Evolutionary conservation across 208 protist species (phyloP).

Genomic region (Phytomonas sp.): DNA sequence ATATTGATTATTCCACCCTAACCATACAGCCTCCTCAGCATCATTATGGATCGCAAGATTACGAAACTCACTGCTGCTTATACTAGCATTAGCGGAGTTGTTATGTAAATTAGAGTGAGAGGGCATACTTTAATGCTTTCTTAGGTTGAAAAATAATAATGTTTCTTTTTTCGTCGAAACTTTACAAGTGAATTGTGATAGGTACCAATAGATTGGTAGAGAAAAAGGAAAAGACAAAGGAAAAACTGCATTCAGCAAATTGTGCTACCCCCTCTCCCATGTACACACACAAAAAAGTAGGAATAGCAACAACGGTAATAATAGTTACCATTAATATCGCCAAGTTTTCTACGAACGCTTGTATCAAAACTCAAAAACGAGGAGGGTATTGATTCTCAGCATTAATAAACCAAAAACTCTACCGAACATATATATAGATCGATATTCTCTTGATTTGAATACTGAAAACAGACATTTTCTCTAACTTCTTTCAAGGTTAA

Average conservation of each 20-base stretch:
- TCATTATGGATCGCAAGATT: constrained; percentile 32
- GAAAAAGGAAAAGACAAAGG: constrained; percentile 10
- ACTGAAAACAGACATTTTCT: not conserved
- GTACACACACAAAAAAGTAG: not conserved
- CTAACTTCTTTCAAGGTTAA: not conserved
- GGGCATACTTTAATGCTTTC: not conserved
- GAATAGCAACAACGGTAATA: not conserved
- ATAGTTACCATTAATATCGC: not conserved
- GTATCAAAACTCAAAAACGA: constrained; percentile 3
- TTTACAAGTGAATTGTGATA: not conserved
- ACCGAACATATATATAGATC: not conserved
- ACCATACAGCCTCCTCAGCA: constrained; percentile 45
- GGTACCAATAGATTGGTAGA: not conserved
- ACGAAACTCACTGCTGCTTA: constrained; percentile 19
- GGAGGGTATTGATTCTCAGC: constrained; percentile 7
- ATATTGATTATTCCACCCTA: constrained; percentile 85
- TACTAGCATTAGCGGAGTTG: constrained; percentile 14
- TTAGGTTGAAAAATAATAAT: not conserved
- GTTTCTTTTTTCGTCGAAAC: not conserved
- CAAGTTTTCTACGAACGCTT: not conserved
- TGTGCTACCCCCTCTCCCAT: not conserved
- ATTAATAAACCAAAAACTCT: constrained; percentile 1
- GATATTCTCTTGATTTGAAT: not conserved
- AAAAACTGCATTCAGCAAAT: not conserved
- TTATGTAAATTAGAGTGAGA: constrained; percentile 7